These are phyloP conservation scores for Colletotrichum sp. DNA, from an alignment of 2,329 filamentous ascomycete species.

Conservation along the genomic window DNA sequence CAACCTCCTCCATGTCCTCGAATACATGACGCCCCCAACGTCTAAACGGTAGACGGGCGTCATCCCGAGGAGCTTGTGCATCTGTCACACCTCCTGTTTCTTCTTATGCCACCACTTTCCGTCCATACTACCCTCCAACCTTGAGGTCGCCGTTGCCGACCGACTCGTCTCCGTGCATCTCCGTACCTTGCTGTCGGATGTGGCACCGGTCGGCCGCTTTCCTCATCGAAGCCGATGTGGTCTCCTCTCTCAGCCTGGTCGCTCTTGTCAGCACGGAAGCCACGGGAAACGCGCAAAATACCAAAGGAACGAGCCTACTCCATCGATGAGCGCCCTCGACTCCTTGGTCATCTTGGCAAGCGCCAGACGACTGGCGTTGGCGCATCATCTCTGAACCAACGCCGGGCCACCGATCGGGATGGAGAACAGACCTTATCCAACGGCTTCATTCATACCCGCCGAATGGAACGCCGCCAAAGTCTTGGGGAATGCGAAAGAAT, in stretches of 20 bases:
- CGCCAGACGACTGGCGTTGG: neutral
- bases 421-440: neutral
- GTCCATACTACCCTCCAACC: neutral
- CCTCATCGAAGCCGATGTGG: neutral
- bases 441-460: conserved; percentile 1
- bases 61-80: neutral
- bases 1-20: neutral
- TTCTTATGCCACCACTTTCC: neutral
- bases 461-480: conserved; percentile 1
- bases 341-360: neutral
- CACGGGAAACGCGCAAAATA: neutral
- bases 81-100: neutral
- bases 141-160: neutral
- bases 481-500: neutral
- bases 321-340: neutral
- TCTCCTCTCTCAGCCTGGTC: neutral
- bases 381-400: neutral
- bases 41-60: neutral
- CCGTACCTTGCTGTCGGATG: neutral
- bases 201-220: neutral
- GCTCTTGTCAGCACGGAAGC: neutral
- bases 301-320: neutral
- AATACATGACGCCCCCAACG: neutral
- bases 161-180: neutral
- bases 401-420: conserved; percentile 11